Evolutionary conservation across 129 eudicot genomes (phyloP).

Genomic region (Cynara cardunculus): DNA sequence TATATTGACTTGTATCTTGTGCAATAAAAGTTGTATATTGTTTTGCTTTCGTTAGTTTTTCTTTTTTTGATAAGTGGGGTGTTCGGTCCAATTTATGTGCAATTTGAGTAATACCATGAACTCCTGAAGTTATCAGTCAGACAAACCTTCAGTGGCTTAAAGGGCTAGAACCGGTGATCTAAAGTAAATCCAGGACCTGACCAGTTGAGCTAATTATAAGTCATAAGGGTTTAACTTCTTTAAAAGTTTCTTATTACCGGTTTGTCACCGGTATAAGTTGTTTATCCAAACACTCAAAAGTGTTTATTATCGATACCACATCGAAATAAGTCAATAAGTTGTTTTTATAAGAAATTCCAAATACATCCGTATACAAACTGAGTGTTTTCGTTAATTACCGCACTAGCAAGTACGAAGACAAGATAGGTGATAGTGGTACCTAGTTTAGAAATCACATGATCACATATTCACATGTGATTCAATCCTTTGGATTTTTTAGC

Average conservation of each 20-base stretch:
- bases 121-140: too few species aligned
- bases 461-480: slow-evolving; percentile 19
- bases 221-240: too few species aligned
- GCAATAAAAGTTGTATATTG: slow-evolving; percentile 10
- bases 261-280: too few species aligned
- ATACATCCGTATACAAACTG: too few species aligned
- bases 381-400: not conserved
- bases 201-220: too few species aligned
- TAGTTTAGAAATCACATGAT: slow-evolving; percentile 19
- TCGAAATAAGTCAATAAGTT: too few species aligned
- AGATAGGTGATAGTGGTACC: not conserved
- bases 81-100: not conserved
- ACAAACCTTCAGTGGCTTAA: not conserved
- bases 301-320: too few species aligned
- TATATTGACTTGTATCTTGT: slow-evolving; percentile 12
- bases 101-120: not conserved
- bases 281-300: too few species aligned
- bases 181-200: not conserved
- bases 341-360: too few species aligned
- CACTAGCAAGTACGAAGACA: not conserved
- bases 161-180: not conserved
- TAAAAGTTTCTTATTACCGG: too few species aligned
- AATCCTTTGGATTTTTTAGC: not conserved
- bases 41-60: not conserved
- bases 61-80: not conserved